These are phyloP conservation scores for Medicago arabica DNA, from an alignment of 306 rosid species.

Conservation along the genomic window DNA sequence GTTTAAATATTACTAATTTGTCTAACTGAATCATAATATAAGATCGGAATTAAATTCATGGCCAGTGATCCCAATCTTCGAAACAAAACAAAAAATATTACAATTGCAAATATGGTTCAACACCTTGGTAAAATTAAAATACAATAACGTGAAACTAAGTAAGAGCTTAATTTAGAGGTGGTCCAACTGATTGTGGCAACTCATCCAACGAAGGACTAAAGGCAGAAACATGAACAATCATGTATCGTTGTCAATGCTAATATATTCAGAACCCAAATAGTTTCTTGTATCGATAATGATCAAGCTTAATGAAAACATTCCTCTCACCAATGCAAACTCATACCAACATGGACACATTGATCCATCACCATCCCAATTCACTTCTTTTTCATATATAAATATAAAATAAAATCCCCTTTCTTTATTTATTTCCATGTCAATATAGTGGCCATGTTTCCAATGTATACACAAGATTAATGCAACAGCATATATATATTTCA, in stretches of 20 bases:
- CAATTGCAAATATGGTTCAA: neutral
- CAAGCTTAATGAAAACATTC: constrained; percentile 36
- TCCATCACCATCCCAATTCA: constrained; percentile 46
- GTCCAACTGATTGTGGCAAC: constrained; percentile 45
- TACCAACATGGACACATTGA: constrained; percentile 38
- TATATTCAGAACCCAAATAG: constrained; percentile 28
- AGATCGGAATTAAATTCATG: neutral
- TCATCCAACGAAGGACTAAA: constrained; percentile 14
- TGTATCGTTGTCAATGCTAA: constrained; percentile 37
- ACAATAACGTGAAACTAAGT: neutral
- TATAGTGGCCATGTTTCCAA: constrained; percentile 3
- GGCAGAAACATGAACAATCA: constrained; percentile 30
- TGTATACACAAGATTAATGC: constrained; percentile 2
- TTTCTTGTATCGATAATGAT: constrained; percentile 17
- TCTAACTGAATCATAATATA: too few relatives aligned
- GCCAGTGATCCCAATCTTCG: neutral
- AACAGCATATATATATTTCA: neutral
- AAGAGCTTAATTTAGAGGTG: constrained; percentile 15
- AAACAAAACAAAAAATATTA: too few relatives aligned
- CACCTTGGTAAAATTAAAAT: neutral
- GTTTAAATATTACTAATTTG: too few relatives aligned
- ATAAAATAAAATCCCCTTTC: neutral
- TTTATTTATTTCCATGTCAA: neutral
- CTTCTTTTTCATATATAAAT: neutral
- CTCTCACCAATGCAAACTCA: constrained; percentile 39